Conservation (phyloP, 352 stramenopile genomes). For the Globisporangium nagaii region DNA sequence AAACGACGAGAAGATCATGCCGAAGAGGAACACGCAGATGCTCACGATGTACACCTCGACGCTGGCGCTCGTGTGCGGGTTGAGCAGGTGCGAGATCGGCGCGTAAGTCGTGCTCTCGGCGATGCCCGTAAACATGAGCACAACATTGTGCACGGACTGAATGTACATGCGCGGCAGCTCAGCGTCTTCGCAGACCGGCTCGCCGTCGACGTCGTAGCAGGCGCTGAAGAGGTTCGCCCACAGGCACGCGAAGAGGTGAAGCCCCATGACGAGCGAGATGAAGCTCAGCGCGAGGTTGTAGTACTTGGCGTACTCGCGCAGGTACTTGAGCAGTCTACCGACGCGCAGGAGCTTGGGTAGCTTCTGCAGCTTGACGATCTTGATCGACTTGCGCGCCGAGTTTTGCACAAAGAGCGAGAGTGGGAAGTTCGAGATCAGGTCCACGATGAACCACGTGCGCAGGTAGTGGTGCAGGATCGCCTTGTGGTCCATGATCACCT, state of each 20-base stretch:
- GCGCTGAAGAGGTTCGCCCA: conserved; percentile 72
- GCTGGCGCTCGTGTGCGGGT: conserved; percentile 32
- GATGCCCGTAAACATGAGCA: conserved; percentile 81
- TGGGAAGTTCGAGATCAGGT: conserved; percentile 82
- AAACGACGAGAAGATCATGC: conserved; percentile 60
- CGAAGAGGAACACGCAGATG: conserved; percentile 64
- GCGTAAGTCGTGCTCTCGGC: conserved; percentile 53
- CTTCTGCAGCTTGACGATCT: conserved; percentile 83
- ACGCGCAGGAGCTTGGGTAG: conserved; percentile 80
- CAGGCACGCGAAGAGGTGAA: conserved; percentile 69
- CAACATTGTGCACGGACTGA: conserved; percentile 64
- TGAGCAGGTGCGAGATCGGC: conserved; percentile 44
- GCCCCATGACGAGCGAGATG: conserved; percentile 49
- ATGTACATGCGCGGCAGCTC: conserved; percentile 68
- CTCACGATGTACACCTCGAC: conserved; percentile 61
- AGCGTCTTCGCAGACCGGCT: conserved; percentile 24
- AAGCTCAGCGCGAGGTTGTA: conserved; percentile 78
- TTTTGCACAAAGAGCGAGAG: conserved; percentile 55
- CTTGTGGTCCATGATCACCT: conserved; percentile 75
- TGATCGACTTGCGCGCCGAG: conserved; percentile 62
- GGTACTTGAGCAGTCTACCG: conserved; percentile 65
- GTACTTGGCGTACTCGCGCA: conserved; percentile 81
- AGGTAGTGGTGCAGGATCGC: conserved; percentile 65
- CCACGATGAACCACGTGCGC: conserved; percentile 75
- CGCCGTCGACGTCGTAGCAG: conserved; percentile 27